Conservation (phyloP, 2,329 filamentous ascomycete species). For the Epichloe baconii region DNA sequence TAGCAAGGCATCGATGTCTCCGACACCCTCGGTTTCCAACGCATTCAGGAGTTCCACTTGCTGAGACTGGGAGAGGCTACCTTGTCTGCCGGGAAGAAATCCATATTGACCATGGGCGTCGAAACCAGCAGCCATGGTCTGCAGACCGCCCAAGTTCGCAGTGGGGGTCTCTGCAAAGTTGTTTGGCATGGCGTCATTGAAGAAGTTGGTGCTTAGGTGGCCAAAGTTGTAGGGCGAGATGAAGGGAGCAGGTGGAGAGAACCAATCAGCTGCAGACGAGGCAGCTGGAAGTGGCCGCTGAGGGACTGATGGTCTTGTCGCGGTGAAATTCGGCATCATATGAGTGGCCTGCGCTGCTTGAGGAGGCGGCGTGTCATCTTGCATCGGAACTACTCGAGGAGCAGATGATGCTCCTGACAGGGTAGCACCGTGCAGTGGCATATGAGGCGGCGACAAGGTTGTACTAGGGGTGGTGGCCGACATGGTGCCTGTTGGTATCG, state of each 20-base stretch:
- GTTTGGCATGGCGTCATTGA: slow-evolving; percentile 23
- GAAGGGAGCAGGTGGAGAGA: slow-evolving; percentile 37
- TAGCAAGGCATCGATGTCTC: slow-evolving; percentile 48
- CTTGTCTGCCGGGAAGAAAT: slow-evolving; percentile 40
- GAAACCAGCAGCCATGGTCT: slow-evolving; percentile 16
- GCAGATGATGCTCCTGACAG: slow-evolving; percentile 17
- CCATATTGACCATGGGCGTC: slow-evolving; percentile 13
- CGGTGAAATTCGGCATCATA: slow-evolving; percentile 11
- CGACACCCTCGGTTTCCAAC: slow-evolving; percentile 55
- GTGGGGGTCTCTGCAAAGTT: slow-evolving; percentile 18
- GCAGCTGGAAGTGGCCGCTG: slow-evolving; percentile 31
- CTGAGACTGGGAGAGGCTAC: slow-evolving; percentile 65
- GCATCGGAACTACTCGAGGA: slow-evolving; percentile 11
- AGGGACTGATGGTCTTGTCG: slow-evolving; percentile 21
- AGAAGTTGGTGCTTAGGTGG: slow-evolving; percentile 27
- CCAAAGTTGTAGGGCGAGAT: slow-evolving; percentile 39
- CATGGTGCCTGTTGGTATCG: slow-evolving; percentile 19
- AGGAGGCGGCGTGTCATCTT: slow-evolving; percentile 18
- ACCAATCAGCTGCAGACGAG: slow-evolving; percentile 36
- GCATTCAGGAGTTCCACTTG: slow-evolving; percentile 73
- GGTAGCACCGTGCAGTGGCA: slow-evolving; percentile 18
- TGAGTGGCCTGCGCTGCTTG: slow-evolving; percentile 10
- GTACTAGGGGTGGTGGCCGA: slow-evolving; percentile 18
- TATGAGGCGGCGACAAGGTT: slow-evolving; percentile 25
- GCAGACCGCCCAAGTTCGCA: slow-evolving; percentile 18